Evolutionary conservation across 179 eudicot genomes (phyloP), one percentile per base, ranked within the genome.

Genomic region (Carnegiea gigantea): DNA sequence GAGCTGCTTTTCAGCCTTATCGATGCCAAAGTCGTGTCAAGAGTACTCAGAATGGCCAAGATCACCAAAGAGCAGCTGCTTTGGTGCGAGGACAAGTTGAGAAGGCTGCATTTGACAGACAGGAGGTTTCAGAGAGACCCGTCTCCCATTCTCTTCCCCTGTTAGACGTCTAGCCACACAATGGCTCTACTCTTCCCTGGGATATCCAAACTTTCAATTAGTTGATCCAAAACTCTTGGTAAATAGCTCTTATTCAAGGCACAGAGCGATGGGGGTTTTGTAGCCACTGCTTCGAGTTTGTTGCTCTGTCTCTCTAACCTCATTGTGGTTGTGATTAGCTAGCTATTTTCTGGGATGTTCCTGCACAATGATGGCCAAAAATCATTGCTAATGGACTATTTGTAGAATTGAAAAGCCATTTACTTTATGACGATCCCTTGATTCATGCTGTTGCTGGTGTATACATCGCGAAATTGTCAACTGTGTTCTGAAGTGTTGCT

Each of bases 21-120:
- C 33, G 98, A 97, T 82, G 86, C 88, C 46, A 93, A 91, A 88
- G 88, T 97, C 17, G 78, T 93, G 46, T 82, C 86, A 6, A 88
- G 97, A 84, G 98, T 91, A 51, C 74, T 97, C 36, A 85, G 92
- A 77, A 92, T 91, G 97, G 82, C 40, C 60, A 90, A 81, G 82
- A 88, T 97, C 80, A 95, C 92, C 62, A 90, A 89, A 77, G 98
- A 97, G 23, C 97, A 97, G 78, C 78, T 97, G 70, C 90, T 93
- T 74, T 97, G 99, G 99, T 95, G 98, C 53, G 98, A 95, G 88
- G 98, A 92, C 65, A 97, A 95, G 88, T 87, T 92, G 92, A 87
- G 88, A 84, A 96, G 93, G 80, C 86, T 97, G 18, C 83, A 82
- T 59, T 77, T 97, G 75, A 68, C 85, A 14, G 87, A 87, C 44